Evolutionary conservation across 2,329 filamentous ascomycete species (phyloP), one percentile per base, ranked within the genome.

Genomic region (Chaetomiaceae sp.): DNA sequence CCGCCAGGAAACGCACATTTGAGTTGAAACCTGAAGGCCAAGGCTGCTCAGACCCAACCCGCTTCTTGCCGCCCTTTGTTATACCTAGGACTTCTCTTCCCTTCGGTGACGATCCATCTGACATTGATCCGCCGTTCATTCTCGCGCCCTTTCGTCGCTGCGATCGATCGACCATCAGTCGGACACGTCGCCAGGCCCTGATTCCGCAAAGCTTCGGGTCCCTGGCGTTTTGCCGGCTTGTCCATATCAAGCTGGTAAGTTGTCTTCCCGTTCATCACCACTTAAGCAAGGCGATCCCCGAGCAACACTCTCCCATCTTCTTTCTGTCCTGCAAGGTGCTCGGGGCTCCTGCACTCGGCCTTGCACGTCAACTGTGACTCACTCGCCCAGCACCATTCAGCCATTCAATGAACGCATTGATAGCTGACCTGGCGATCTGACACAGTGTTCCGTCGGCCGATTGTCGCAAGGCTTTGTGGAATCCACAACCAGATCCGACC

Each of bases 401-500:
- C 57, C 58, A 40, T 54, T 52, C 56, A 56, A 59, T 56, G 46
- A 54, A 55, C 31, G 51, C 50, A 57, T 54, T 58, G 61, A 59
- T 58, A 59, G 58, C 61, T 65, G 55, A 64, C 53, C 38, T 48
- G 50, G 48, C 23, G 47, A 55, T 47, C 53, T 42, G 53, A 57
- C 43, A 49, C 57, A 64, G 61, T 52, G 47, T 58, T 53, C 54
- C 34, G 40, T 51, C 54, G 43, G 33, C 40, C 53, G 54, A 43
- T 54, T 48, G 38, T 36, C 55, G 44, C 56, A 55, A 51, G 59
- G 60, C 54, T 47, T 48, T 53, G 49, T 51, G 46, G 51, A 57
- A 52, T 61, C 62, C 59, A 63, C 62, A 59, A 63, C 58, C 55
- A 51, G 51, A 50, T 49, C 59, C 61, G 63, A 60, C 38, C 58